Evolutionary conservation across 169 alveolate species (phyloP).

Genomic region (Eimeria acervulina): DNA sequence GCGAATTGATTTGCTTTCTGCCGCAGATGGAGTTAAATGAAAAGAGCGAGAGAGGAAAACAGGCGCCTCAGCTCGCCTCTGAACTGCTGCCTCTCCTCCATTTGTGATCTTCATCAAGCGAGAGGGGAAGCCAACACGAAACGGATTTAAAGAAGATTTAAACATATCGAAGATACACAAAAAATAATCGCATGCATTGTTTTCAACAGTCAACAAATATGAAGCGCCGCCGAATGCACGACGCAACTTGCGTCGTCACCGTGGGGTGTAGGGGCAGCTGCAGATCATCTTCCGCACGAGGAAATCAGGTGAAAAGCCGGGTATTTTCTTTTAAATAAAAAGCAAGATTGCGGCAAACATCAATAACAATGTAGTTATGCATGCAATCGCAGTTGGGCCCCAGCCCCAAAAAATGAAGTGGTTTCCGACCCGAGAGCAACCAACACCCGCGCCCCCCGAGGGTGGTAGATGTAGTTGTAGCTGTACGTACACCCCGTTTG

Average conservation of each 20-base stretch:
- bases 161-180: constrained; percentile 16
- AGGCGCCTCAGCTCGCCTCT: background rate
- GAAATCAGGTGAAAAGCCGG: background rate
- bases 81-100: background rate
- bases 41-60: background rate
- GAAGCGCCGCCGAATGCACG: background rate
- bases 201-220: background rate
- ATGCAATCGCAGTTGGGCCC: constrained; percentile 15
- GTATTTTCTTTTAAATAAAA: no score
- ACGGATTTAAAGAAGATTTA: background rate
- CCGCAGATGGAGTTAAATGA: no score
- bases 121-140: background rate
- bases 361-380: background rate
- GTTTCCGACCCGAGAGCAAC: background rate
- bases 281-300: background rate
- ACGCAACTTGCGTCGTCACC: background rate
- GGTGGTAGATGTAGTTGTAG: background rate
- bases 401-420: background rate
- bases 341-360: background rate
- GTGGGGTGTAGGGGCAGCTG: background rate
- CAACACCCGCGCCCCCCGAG: background rate
- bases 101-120: no score
- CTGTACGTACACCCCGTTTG: background rate
- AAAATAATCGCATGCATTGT: background rate
- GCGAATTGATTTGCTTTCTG: background rate